A percentile compares a stretch with the other conserved stretches of the same genome.
phyloP scores from a whole-genome alignment of 805 yeast species.

The Yamadazyma laniorum region DNA sequence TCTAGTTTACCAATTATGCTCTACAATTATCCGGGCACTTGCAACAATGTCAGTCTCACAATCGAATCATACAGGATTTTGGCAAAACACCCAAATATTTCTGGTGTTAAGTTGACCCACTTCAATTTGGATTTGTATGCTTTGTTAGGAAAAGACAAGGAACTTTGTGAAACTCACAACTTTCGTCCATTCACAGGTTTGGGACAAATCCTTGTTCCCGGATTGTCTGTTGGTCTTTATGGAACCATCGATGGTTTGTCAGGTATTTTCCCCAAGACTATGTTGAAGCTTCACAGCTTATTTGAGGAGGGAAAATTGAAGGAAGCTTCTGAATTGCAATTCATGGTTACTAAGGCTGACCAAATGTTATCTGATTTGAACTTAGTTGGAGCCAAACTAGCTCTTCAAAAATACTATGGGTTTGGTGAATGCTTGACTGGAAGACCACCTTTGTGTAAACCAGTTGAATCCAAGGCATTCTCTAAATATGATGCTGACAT shows the following conservation, averaged over 20 bases:
- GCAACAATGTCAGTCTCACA: slow-evolving; percentile 28
- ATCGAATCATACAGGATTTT: slow-evolving; percentile 22
- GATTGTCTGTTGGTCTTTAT: slow-evolving; percentile 20
- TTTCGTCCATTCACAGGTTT: slow-evolving; percentile 25
- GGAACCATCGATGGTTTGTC: slow-evolving; percentile 28
- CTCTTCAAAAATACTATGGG: slow-evolving; percentile 19
- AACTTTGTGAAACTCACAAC: slow-evolving; percentile 14
- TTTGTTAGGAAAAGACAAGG: slow-evolving; percentile 17
- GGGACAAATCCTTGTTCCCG: slow-evolving; percentile 25
- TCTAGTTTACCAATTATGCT: slow-evolving; percentile 35
- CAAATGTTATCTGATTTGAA: slow-evolving; percentile 28
- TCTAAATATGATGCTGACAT: slow-evolving; percentile 15
- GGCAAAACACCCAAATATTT: slow-evolving; percentile 32
- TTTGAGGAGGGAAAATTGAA: slow-evolving; percentile 14
- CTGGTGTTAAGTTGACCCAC: slow-evolving; percentile 32
- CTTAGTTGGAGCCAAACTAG: slow-evolving; percentile 29
- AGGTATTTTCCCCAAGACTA: slow-evolving; percentile 22
- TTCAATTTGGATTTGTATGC: slow-evolving; percentile 22
- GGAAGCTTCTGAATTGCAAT: slow-evolving; percentile 22
- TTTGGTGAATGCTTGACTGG: slow-evolving; percentile 25
- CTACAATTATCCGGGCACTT: slow-evolving; percentile 38
- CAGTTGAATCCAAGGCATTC: slow-evolving; percentile 10
- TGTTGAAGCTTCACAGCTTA: slow-evolving; percentile 18
- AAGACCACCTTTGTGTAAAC: slow-evolving; percentile 28
- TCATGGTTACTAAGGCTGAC: slow-evolving; percentile 21